Evolutionary conservation across 1,139 yeast species (phyloP).

Genomic region (Debaryomyces robertsiae): DNA sequence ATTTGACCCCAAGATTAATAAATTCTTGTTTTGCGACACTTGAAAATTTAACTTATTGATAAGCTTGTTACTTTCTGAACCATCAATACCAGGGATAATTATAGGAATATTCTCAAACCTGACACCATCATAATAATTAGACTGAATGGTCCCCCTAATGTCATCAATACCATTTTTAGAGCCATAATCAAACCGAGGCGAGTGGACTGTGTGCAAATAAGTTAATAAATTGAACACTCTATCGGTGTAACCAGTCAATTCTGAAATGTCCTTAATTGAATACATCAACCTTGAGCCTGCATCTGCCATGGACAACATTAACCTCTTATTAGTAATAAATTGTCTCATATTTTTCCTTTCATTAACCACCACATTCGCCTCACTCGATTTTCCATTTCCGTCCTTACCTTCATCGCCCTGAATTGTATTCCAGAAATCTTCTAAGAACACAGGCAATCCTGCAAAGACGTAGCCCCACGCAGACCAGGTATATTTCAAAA

Average conservation of each 20-base stretch:
- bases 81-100: slow-evolving; percentile 69
- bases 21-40: slow-evolving; percentile 66
- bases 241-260: slow-evolving; percentile 87
- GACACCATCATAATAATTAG: slow-evolving; percentile 69
- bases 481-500: slow-evolving; percentile 91
- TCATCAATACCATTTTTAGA: slow-evolving; percentile 53
- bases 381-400: slow-evolving; percentile 1
- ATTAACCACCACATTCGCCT: slow-evolving; percentile 22
- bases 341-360: slow-evolving; percentile 74
- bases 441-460: slow-evolving; percentile 74
- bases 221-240: slow-evolving; percentile 76
- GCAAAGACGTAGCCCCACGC: slow-evolving; percentile 91
- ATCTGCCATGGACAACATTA: slow-evolving; percentile 89
- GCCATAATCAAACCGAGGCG: slow-evolving; percentile 66
- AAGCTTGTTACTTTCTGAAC: slow-evolving; percentile 56
- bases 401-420: slow-evolving; percentile 22
- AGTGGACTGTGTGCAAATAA: slow-evolving; percentile 81
- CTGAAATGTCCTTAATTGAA: slow-evolving; percentile 90
- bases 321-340: slow-evolving; percentile 85
- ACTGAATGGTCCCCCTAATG: slow-evolving; percentile 80
- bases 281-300: slow-evolving; percentile 97
- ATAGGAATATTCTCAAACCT: slow-evolving; percentile 83
- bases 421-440: slow-evolving; percentile 48
- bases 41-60: slow-evolving; percentile 62
- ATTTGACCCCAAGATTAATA: slow-evolving; percentile 81